Evolutionary conservation across 495 filamentous ascomycete genomes (phyloP).

Genomic region (Cladorrhinum samala): DNA sequence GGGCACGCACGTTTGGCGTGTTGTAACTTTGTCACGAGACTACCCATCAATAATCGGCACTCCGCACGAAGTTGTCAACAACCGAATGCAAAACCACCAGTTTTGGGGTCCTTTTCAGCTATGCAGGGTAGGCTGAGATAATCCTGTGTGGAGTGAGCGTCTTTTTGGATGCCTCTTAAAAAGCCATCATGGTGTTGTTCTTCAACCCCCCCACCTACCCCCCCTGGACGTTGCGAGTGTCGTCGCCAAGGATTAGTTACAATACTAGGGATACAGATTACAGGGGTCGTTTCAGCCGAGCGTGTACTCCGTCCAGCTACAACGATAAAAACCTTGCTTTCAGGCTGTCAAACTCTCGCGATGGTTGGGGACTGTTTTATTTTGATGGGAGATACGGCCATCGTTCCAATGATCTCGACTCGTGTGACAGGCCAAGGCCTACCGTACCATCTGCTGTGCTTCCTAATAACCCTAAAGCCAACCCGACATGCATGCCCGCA

Average conservation of each 20-base stretch:
- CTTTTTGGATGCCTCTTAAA: neutral
- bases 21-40: no score
- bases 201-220: no score
- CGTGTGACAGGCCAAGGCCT: neutral
- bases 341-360: neutral
- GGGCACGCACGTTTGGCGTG: neutral
- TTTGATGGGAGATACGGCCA: neutral
- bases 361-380: neutral
- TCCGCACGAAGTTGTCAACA: no score
- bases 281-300: neutral
- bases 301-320: neutral
- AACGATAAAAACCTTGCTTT: neutral
- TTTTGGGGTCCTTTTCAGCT: neutral
- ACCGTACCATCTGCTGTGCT: neutral
- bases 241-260: neutral
- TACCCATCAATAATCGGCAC: no score
- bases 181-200: no score
- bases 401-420: neutral
- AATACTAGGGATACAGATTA: neutral
- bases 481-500: neutral
- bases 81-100: slow-evolving; percentile 3
- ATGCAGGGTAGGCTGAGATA: neutral
- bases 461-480: neutral
- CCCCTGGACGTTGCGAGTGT: no score
- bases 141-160: neutral